Conservation (phyloP, 208 protist species). For the Acanthamoeba castellanii region DNA sequence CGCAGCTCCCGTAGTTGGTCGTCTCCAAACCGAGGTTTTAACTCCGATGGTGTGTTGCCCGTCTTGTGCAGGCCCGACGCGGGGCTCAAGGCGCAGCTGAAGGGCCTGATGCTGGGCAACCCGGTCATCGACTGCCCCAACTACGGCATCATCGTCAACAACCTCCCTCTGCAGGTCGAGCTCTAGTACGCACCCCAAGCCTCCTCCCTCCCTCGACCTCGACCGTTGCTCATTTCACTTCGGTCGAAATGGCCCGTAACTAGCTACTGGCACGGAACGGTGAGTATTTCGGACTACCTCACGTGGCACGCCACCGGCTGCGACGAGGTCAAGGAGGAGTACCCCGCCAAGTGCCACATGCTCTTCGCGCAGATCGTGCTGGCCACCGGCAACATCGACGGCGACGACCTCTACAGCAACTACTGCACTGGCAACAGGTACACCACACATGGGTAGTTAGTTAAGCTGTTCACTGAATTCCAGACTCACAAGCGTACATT, state of each 20-base stretch:
- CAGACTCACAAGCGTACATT: not conserved
- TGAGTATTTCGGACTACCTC: constrained; percentile 40
- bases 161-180: constrained; percentile 33
- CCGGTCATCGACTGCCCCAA: constrained; percentile 72
- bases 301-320: constrained; percentile 2
- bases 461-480: not conserved
- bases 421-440: constrained; percentile 42
- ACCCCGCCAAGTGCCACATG: constrained; percentile 31
- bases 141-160: constrained; percentile 68
- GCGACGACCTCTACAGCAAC: constrained; percentile 51
- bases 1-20: not conserved
- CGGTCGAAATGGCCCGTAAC: not conserved
- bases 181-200: not conserved
- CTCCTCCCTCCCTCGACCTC: not conserved
- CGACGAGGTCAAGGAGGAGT: constrained; percentile 10
- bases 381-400: constrained; percentile 39
- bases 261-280: constrained; percentile 54
- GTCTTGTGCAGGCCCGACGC: not conserved
- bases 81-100: not conserved
- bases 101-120: constrained; percentile 72
- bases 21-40: not conserved
- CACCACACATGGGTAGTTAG: too few relatives aligned
- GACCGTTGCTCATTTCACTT: not conserved
- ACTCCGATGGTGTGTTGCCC: not conserved
- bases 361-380: constrained; percentile 9